Base-by-base conservation (phyloP, 805 yeast species). In the Debaryomyces maramus region DNA sequence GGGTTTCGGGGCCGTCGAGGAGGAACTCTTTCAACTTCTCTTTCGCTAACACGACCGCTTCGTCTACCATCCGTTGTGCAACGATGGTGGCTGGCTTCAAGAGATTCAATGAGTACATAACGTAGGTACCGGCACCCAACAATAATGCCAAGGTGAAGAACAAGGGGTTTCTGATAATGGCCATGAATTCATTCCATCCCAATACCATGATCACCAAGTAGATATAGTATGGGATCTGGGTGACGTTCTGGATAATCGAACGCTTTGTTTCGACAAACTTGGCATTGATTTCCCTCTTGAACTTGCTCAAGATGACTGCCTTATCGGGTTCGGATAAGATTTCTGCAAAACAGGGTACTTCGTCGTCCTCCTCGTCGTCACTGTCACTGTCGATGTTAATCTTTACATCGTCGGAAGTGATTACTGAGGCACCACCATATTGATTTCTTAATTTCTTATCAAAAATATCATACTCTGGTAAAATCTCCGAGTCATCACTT, bases 171-270 rank as follows among this genome's bases (percentile, higher is more conserved):
- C 95, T 77, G 32, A 93, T 56, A 13, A 93, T 78, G 7, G 93
- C 84, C 85, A 89, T 77, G 50, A 93, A 83, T 70, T 93, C 97
- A 61, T 90, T 90, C 97, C 97, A 93, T 7, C 99, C 99, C 16
- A 93, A 69, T 3, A 86, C 80, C 2, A 85, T 60, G 17, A 93
- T 66, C 10, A 91, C 55, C 8, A 80, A 65, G 64, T 88, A 89
- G 41, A 93, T 79, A 70, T 84, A 93, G 48, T 81, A 70, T 3
- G 99, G 99, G 41, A 93, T 84, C 43, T 83, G 81, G 0, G 96
- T 80, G 9, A 81, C 77, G 34, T 84, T 82, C 46, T 82, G 84
- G 34, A 89, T 75, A 38, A 87, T 81, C 3, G 96, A 85, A 48
- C 97, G 78, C 61, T 87, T 90, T 14, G 97, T 89, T 54, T 90